Evolutionary conservation across 73 alveolate genomes (phyloP).

Genomic region (Paraurostyla sp.): DNA sequence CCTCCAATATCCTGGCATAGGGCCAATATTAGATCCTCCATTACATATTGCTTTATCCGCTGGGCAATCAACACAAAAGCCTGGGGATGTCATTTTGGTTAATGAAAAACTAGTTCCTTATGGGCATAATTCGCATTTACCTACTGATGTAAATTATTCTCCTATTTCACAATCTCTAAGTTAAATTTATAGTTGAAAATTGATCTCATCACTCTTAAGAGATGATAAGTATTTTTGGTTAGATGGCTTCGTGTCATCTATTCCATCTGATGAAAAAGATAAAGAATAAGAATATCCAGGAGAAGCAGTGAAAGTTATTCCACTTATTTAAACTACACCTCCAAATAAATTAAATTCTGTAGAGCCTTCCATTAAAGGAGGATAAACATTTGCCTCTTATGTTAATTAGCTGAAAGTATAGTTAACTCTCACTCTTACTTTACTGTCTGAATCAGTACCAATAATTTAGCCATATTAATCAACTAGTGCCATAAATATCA

Average conservation of each 20-base stretch:
- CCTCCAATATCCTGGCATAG: conserved; percentile 82
- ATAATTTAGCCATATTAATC: neutral
- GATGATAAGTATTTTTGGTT: neutral
- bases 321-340: neutral
- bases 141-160: conserved; percentile 46
- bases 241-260: neutral
- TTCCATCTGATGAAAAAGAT: neutral
- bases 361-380: neutral
- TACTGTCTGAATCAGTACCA: neutral
- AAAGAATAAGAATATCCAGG: neutral
- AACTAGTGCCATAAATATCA: neutral
- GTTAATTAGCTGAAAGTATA: neutral
- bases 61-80: conserved; percentile 61
- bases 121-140: conserved; percentile 41
- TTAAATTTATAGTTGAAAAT: neutral
- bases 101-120: neutral
- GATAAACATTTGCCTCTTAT: neutral
- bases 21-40: conserved; percentile 73
- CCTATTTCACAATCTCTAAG: conserved; percentile 63
- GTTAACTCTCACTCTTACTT: neutral
- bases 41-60: conserved; percentile 55
- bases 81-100: conserved; percentile 30
- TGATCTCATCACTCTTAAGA: neutral
- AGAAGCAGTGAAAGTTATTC: neutral
- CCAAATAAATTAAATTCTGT: neutral